These are phyloP conservation scores for Herpotrichia juniperi DNA, from an alignment of 2,329 filamentous ascomycete species.

Conservation along the genomic window DNA sequence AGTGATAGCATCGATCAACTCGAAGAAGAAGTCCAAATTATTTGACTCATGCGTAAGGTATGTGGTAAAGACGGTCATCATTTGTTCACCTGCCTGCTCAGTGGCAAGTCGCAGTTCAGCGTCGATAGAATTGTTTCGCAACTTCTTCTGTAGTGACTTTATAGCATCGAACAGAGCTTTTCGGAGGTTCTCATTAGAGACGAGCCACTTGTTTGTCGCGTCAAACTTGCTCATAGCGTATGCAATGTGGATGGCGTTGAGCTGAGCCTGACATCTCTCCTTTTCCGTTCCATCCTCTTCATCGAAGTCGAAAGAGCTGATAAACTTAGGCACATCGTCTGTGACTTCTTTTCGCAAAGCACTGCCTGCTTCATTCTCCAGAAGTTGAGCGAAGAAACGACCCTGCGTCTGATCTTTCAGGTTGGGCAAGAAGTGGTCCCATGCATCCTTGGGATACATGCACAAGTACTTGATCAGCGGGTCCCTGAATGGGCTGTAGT, in stretches of 20 bases:
- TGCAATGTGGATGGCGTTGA: slow-evolving; percentile 87
- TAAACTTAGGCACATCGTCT: slow-evolving; percentile 73
- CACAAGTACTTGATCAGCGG: slow-evolving; percentile 94
- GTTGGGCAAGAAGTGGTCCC: slow-evolving; percentile 77
- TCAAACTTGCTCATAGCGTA: slow-evolving; percentile 75
- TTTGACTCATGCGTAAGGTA: slow-evolving; percentile 76
- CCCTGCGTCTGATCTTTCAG: slow-evolving; percentile 87
- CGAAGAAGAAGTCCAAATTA: slow-evolving; percentile 84
- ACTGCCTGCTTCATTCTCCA: slow-evolving; percentile 75
- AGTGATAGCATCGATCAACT: slow-evolving; percentile 82
- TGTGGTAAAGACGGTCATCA: slow-evolving; percentile 83
- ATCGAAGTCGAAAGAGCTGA: slow-evolving; percentile 66
- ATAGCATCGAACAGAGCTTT: slow-evolving; percentile 67
- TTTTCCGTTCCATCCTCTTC: slow-evolving; percentile 63
- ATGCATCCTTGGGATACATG: slow-evolving; percentile 87
- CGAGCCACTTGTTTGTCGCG: slow-evolving; percentile 70
- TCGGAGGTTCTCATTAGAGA: slow-evolving; percentile 63
- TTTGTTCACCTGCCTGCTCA: slow-evolving; percentile 85
- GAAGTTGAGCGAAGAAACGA: slow-evolving; percentile 86
- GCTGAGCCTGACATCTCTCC: slow-evolving; percentile 75
- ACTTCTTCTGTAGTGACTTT: slow-evolving; percentile 77
- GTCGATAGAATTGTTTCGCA: slow-evolving; percentile 72
- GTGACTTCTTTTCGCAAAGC: slow-evolving; percentile 76
- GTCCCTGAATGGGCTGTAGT: slow-evolving; percentile 87
- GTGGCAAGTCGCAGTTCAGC: slow-evolving; percentile 79